Evolutionary conservation across 31 red algal species (phyloP).

Genomic region (Porphyra umbilicalis): DNA sequence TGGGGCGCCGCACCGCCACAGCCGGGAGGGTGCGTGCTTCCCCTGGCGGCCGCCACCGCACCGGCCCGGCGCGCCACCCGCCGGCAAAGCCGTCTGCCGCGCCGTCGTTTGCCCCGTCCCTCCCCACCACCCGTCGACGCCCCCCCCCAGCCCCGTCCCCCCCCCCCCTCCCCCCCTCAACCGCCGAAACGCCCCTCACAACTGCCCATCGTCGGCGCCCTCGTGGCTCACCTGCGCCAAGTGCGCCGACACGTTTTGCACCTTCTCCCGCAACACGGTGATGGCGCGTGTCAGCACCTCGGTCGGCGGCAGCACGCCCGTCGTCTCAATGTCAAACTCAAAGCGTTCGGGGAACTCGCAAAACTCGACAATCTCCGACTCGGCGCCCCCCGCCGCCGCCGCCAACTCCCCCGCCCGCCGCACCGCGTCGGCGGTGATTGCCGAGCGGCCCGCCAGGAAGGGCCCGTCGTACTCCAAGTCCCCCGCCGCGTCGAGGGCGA

Average conservation of each 20-base stretch:
- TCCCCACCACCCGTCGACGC: no score
- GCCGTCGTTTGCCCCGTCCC: no score
- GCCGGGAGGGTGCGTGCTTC: no score
- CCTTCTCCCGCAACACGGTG: conserved; percentile 25
- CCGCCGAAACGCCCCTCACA: not conserved
- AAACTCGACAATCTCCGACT: conserved; percentile 42
- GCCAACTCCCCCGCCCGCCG: conserved; percentile 48
- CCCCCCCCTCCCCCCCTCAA: not conserved
- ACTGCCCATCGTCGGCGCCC: not conserved
- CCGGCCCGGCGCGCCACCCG: no score
- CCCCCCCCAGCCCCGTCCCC: no score
- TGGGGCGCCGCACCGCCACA: no score
- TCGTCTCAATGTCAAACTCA: conserved; percentile 62
- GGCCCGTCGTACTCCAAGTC: conserved; percentile 61
- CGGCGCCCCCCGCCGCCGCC: conserved; percentile 18
- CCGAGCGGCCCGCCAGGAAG: conserved; percentile 55
- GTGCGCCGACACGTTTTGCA: not conserved
- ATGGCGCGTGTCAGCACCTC: conserved; percentile 21
- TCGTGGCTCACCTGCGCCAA: conserved; percentile 1
- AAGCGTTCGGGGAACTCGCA: conserved; percentile 43
- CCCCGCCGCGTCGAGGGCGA: conserved; percentile 17
- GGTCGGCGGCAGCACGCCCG: conserved; percentile 21
- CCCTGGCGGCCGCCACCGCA: no score
- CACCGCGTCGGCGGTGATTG: conserved; percentile 61
- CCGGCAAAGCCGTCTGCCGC: no score